Evolutionary conservation across 495 filamentous ascomycete species (phyloP).

Genomic region (Penicillium maclennaniae): DNA sequence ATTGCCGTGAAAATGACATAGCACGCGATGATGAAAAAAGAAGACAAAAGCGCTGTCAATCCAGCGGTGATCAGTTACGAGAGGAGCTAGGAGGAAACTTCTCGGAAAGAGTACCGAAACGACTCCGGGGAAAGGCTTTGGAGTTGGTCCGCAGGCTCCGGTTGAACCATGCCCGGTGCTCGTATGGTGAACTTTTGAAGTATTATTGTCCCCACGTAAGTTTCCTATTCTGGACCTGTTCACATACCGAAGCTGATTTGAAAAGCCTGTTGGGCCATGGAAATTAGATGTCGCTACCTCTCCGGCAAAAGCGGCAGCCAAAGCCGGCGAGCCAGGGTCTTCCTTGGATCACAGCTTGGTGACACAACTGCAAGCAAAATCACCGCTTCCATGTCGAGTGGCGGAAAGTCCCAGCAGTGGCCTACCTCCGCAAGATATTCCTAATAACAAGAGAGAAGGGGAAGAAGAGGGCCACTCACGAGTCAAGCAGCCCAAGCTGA

Average conservation of each 20-base stretch:
- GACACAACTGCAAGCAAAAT: constrained; percentile 25
- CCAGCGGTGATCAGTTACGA: not conserved
- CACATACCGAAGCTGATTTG: constrained; percentile 1
- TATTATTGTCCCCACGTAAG: constrained; percentile 74
- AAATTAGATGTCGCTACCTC: constrained; percentile 21
- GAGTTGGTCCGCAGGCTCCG: constrained; percentile 66
- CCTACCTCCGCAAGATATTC: not conserved
- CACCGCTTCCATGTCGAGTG: not conserved
- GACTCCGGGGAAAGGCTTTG: constrained; percentile 60
- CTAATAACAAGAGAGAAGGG: not conserved
- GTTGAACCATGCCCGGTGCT: constrained; percentile 64
- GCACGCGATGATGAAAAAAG: constrained; percentile 19
- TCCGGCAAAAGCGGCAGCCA: constrained; percentile 4
- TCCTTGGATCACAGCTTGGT: constrained; percentile 24
- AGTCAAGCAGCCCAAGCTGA: constrained; percentile 19
- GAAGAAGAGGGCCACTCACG: not conserved
- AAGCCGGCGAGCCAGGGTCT: constrained; percentile 5
- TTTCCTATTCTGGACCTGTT: not conserved
- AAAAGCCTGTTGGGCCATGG: constrained; percentile 30
- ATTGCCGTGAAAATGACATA: constrained; percentile 80
- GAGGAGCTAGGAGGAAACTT: constrained; percentile 10
- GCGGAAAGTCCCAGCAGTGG: not conserved
- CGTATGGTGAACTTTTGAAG: constrained; percentile 69
- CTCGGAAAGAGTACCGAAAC: constrained; percentile 60
- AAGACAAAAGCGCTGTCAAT: not conserved